Evolutionary conservation across 495 filamentous ascomycete genomes (phyloP).

Genomic region (Cryomyces minteri): DNA sequence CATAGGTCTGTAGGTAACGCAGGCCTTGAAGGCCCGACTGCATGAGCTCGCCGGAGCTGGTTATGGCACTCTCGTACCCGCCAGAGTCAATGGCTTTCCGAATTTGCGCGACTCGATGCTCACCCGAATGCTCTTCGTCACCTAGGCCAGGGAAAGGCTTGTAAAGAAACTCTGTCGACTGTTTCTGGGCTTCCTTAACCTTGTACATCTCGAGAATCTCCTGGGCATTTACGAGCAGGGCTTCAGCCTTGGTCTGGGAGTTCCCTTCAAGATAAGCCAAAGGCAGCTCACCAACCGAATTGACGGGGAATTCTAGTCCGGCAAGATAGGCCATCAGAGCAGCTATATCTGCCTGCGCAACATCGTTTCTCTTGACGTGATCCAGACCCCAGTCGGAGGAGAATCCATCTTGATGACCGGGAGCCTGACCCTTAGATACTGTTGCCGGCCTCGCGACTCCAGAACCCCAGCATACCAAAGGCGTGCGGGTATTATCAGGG

Average conservation of each 20-base stretch:
- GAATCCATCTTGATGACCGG: constrained; percentile 83
- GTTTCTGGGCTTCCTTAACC: constrained; percentile 84
- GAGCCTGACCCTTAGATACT: constrained; percentile 30
- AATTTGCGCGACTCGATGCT: constrained; percentile 50
- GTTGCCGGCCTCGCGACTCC: constrained; percentile 63
- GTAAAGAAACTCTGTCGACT: constrained; percentile 53
- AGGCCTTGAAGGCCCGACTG: constrained; percentile 64
- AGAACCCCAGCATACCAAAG: constrained; percentile 86
- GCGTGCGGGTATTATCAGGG: constrained; percentile 92
- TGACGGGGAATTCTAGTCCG: constrained; percentile 81
- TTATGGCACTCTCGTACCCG: constrained; percentile 54
- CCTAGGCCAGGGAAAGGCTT: constrained; percentile 46
- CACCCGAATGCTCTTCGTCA: constrained; percentile 40
- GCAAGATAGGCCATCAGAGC: constrained; percentile 93
- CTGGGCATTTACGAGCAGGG: constrained; percentile 67
- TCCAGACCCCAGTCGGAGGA: constrained; percentile 78
- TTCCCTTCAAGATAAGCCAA: constrained; percentile 59
- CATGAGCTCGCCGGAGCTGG: constrained; percentile 54
- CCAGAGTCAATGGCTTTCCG: constrained; percentile 44
- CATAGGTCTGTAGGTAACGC: constrained; percentile 86
- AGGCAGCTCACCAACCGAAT: constrained; percentile 89
- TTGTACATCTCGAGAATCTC: constrained; percentile 93
- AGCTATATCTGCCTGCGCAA: constrained; percentile 87
- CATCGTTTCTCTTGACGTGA: constrained; percentile 69
- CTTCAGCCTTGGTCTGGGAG: constrained; percentile 62